Base-by-base conservation (phyloP, 202 grass and related monocot species). In the Panicum virgatum region DNA sequence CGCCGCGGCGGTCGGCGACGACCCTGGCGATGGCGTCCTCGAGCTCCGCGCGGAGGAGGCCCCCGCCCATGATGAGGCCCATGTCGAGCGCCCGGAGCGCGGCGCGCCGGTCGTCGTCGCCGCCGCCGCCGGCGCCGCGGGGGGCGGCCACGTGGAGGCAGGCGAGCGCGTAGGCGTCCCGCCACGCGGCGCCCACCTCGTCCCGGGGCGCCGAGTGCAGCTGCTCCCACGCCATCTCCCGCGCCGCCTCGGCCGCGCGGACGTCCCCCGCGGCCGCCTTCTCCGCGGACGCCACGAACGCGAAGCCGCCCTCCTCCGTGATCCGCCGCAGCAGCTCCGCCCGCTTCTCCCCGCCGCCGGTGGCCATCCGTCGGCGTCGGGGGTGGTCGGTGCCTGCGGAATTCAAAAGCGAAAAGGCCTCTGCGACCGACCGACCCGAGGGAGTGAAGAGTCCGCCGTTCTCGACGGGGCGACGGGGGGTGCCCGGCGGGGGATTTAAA, bases 211-310 rank as follows among this genome's bases (percentile, higher is more conserved):
- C 86, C 11, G 88, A 91, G 88, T 98, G 95, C 57, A 98, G 90
- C 79, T 98, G 95, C 86, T 98, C 95, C 95, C 95, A 98, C 38
- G 95, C 95, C 92, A 98, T 98, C 86, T 98, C 95, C 48, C 88
- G 53, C n/a, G 92, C 92, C 78, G 84, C 95, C 86, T 94, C 92
- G 48, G 92, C 95, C 44, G 92, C 90, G 52, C 88, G 92, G 56
- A 94, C 72, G 79, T 98, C 92, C 75, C 95, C 95, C 37, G 79
- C 50, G 7, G 92, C 95, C 66, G 95, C 95, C 84, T 93, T 93
- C 86, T 98, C 92, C 62, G 72, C 90, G 1, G 92, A 98, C 12
- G 92, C 84, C 61, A 91, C 95, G 86, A 90, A 98, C 57, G 92
- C 95, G 85, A 98, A 98, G 2, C 92, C 95, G 3, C 95, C 95